Base-by-base conservation (phyloP, 768 basidiomycete genomes). In the Pleurotus salmoneostramineus region DNA sequence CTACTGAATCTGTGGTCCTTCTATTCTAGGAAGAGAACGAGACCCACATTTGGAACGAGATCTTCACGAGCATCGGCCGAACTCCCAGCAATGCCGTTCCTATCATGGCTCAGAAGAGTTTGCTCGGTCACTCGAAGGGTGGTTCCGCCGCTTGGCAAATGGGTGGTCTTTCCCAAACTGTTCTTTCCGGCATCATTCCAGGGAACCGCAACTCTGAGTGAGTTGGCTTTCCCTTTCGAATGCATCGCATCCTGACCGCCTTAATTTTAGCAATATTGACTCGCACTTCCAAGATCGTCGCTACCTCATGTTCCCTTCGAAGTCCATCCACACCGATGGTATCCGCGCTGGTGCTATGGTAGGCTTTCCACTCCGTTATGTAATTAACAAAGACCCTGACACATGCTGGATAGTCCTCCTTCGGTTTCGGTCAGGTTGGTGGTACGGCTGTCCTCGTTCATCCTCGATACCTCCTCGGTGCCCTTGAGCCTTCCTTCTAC, bases 101-200 rank as follows among this genome's bases (percentile, higher is more conserved):
- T 4, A 87, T 97, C 66, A 89, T 98, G 72, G 94, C 97, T 2
- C 97, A 98, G 73, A 99, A 99, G 83, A 93, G 90, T 71, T 80
- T 99, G 50, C 89, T 96, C 33, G 97, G 97, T 60, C 96, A 99
- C 69, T 88, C 96, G 8, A 99, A 99, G 80, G 97, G 97, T 71
- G 97, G 96, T 60, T 93, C 97, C n/a, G 96, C 96, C 56, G 91
- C 95, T 1, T 98, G 95, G 96, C 93, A 95, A 74, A 84, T 97
- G 81, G 88, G 87, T 65, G 97, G 97, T 63, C 79, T 98, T 56
- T 73, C 94, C 56, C 95, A 99, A 71, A 85, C 87, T 8, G 81
- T 99, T 60, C 80, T 78, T 61, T 85, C 86, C 46, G 97, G 95
- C 54, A 82, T 96, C 61, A 80, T 99, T 62, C 95, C 97, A 5